These are phyloP conservation scores for Colletotrichum sp. DNA, from an alignment of 2,329 filamentous ascomycete genomes.

Conservation along the genomic window DNA sequence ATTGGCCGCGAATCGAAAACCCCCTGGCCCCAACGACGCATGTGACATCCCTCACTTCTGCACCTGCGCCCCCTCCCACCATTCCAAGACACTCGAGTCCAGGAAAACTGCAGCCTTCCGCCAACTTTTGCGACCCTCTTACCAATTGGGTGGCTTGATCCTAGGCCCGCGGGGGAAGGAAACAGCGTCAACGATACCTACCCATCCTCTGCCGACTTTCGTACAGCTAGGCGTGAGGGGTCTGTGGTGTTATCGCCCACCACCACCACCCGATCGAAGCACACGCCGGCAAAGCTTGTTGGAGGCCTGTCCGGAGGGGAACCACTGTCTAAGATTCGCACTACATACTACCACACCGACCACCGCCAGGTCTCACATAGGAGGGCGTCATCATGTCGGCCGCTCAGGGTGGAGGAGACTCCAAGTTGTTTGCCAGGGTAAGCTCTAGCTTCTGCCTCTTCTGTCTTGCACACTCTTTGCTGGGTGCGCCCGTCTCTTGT, in stretches of 20 bases:
- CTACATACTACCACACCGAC: not conserved
- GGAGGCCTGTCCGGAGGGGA: not conserved
- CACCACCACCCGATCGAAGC: slow-evolving; percentile 1
- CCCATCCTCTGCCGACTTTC: not conserved
- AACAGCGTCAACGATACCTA: slow-evolving; percentile 5
- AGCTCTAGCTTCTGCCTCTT: slow-evolving; percentile 35
- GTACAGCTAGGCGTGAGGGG: slow-evolving; percentile 22
- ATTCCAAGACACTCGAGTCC: slow-evolving; percentile 7
- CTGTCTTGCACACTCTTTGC: not conserved
- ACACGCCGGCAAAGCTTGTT: not conserved
- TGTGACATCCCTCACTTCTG: slow-evolving; percentile 22
- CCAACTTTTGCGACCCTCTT: slow-evolving; percentile 10
- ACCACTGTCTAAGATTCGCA: slow-evolving; percentile 1
- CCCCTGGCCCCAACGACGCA: slow-evolving; percentile 14
- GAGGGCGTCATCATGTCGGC: slow-evolving; percentile 53
- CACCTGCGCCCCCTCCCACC: slow-evolving; percentile 15
- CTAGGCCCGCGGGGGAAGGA: not conserved
- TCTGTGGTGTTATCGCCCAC: slow-evolving; percentile 19
- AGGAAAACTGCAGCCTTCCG: slow-evolving; percentile 22
- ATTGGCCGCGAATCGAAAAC: slow-evolving; percentile 13
- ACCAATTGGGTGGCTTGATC: slow-evolving; percentile 13
- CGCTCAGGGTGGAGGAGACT: slow-evolving; percentile 80
- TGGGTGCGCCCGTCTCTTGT: not conserved
- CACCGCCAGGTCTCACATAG: not conserved
- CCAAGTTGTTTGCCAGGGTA: slow-evolving; percentile 99